A percentile compares a stretch with the other conserved stretches of the same genome.
phyloP scores from a whole-genome alignment of 768 basidiomycete species.

The Hypholoma fasciculare region DNA sequence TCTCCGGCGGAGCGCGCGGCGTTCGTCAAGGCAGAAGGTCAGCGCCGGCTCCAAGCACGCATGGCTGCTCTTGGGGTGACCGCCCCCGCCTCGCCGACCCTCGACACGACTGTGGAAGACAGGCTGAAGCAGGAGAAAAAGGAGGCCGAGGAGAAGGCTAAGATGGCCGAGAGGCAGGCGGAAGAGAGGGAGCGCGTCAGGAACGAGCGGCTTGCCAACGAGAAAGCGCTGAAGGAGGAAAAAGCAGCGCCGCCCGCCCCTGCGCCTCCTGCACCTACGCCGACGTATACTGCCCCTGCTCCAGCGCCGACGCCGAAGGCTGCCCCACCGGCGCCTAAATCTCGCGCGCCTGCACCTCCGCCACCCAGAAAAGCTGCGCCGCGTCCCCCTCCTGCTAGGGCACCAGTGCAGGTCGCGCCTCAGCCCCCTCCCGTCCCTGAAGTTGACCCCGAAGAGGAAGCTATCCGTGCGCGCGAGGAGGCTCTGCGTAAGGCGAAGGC shows the following conservation, averaged over 20 bases:
- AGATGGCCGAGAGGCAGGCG: conserved; percentile 75
- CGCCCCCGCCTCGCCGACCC: conserved; percentile 40
- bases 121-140: conserved; percentile 82
- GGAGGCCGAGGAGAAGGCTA: conserved; percentile 87
- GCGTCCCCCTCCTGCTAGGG: conserved; percentile 32
- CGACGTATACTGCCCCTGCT: conserved; percentile 21
- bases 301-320: conserved; percentile 22
- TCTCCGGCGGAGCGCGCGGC: conserved; percentile 81
- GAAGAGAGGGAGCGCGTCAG: conserved; percentile 77
- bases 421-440: conserved; percentile 38
- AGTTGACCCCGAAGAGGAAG: conserved; percentile 79
- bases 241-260: conserved; percentile 35
- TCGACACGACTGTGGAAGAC: conserved; percentile 85
- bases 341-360: conserved; percentile 34
- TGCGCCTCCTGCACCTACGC: conserved; percentile 22
- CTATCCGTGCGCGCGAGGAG: conserved; percentile 67
- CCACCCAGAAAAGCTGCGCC: conserved; percentile 44
- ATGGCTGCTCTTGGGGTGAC: conserved; percentile 83
- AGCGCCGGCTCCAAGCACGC: conserved; percentile 79
- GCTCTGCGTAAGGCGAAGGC: conserved; percentile 71
- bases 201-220: conserved; percentile 71
- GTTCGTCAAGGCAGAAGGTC: conserved; percentile 76
- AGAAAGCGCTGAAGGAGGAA: conserved; percentile 62
- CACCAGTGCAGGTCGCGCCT: conserved; percentile 34
- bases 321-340: conserved; percentile 35